Base-by-base conservation (phyloP, 768 basidiomycete genomes). In the Lactifluus piperatus region DNA sequence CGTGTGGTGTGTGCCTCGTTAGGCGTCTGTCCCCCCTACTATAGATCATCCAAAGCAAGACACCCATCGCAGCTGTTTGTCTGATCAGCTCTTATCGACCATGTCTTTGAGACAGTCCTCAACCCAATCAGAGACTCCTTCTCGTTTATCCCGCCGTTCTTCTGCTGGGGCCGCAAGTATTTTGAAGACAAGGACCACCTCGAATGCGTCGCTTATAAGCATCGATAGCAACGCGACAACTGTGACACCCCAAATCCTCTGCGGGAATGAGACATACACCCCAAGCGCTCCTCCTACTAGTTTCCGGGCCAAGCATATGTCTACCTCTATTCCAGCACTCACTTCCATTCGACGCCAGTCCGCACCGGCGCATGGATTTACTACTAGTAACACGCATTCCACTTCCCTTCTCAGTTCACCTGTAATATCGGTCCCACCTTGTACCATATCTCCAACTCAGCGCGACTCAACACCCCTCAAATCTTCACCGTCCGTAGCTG, bases 121-220 rank as follows among this genome's bases (percentile, higher is more conserved):
- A 11, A 63, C 71, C 1, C 79, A 79, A 14, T 84, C 83, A 45
- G 82, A 83, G 62, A 68, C 80, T 16, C 81, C 82, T 39, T 74
- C 78, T 55, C 82, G 81, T 41, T 68, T 82, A 22, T 72, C 81
- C 47, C 73, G 79, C 39, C 72, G 77, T 56, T 78, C 79, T 51
- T 78, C 78, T 36, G 65, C 74, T n/a, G 68, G 71, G 56, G 61
- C 61, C 14, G 65, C 72, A 7, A 73, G 73, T 53, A 65, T 72
- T 54, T 71, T 74, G 9, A 84, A 84, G 70, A 77, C 82, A 24
- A 75, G 82, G 22, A 73, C 80, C 14, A 72, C 75, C 59, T 84
- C 82, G 18, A 79, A 73, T 63, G 79, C 78, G 44, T 78, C 77
- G 5, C 65, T 76, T 34, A 64, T 71, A 37, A 79, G 77, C 56